Evolutionary conservation across 1,139 yeast species (phyloP).

Genomic region (Protomyces lactucae-debilis): DNA sequence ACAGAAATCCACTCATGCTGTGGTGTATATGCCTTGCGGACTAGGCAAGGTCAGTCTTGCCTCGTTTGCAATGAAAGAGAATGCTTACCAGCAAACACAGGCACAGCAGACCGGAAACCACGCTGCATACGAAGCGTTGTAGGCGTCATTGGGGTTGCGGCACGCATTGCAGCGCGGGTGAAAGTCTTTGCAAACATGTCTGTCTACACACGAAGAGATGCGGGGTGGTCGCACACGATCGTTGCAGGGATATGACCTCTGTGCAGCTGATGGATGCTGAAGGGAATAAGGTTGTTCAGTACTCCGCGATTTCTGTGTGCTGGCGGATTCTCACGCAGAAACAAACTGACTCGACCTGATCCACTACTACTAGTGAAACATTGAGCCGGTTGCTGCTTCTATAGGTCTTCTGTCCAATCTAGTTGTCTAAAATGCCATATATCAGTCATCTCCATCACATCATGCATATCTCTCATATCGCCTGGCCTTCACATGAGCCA

Average conservation of each 20-base stretch:
- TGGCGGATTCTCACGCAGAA: no score
- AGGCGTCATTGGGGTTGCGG: neutral
- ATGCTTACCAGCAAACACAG: neutral
- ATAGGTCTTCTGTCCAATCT: no score
- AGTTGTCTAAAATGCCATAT: no score
- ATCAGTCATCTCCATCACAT: no score
- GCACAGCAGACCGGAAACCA: neutral
- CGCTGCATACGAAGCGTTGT: neutral
- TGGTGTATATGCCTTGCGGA: constrained; percentile 41
- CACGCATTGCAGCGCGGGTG: neutral
- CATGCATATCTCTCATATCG: no score
- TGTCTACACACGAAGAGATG: neutral
- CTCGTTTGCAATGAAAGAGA: neutral
- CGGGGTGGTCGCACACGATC: no score
- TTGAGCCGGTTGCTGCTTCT: no score
- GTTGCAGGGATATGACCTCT: neutral
- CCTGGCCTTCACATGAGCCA: no score
- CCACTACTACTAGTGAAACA: no score
- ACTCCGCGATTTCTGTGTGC: no score
- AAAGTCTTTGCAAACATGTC: neutral
- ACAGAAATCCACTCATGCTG: constrained; percentile 97
- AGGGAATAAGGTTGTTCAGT: no score
- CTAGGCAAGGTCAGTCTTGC: neutral
- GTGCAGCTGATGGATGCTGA: neutral
- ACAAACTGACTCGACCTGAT: no score